Base-by-base conservation (phyloP, 1,139 yeast genomes). In the Suhomyces bokatorum region DNA sequence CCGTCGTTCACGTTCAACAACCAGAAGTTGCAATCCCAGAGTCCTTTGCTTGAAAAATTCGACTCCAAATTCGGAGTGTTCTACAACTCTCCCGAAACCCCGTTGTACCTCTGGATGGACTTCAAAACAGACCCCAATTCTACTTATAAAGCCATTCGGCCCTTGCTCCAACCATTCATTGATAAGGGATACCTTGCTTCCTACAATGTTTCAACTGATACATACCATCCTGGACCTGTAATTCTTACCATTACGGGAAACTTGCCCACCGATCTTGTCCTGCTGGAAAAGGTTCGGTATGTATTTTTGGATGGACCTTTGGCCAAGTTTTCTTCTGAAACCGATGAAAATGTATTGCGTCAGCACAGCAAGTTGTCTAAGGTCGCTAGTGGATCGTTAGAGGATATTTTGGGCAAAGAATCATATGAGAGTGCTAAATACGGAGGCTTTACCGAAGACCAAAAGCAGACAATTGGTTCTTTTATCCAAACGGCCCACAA, bases 61-160 rank as follows among this genome's bases (percentile, higher is more conserved):
- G 50, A 40, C 3, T 33, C 50, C 11, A 67, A 63, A 39, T 59
- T 64, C 44, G 67, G 76, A 10, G 58, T 72, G 3, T 73, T 64
- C 50, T 73, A 59, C 51, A 67, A 72, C 48, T 61, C 68, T 8
- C 76, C 77, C 2, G 77, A 69, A 42, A 57, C 64, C 28, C 67
- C 72, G 13, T 53, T 70, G 38, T 67, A 69, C 47, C 61, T 73
- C 36, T 72, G 77, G 77, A 57, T 73, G 55, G 78, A 73, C 50
- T 63, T 72, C 40, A 73, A 73, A 46, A 67, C 75, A 2, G 66
- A 67, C 7, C 66, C 75, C 1, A 53, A 62, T 32, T 52, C 55
- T 17, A 69, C 75, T 2, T 73, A 68, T 47, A 50, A 53, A 4
- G 60, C 60, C 3, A 55, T 73, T 38, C 58, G 57, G 40, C 65